Evolutionary conservation across 2,329 filamentous ascomycete genomes (phyloP), one percentile per base, ranked within the genome.

Genomic region (Beauveria medogensis): DNA sequence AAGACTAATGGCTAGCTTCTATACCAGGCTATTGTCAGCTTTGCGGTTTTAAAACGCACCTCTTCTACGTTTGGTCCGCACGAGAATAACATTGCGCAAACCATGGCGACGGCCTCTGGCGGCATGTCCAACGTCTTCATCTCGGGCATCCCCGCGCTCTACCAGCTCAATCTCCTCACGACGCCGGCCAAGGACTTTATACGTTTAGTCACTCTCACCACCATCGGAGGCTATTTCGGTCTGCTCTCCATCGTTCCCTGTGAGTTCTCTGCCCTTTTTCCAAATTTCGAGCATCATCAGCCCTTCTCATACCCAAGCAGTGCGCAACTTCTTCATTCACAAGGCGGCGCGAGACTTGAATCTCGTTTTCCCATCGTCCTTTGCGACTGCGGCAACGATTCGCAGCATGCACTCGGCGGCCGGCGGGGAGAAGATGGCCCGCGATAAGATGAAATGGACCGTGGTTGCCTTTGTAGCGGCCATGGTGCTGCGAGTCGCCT

Each of bases 121-220:
- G 56, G 59, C 55, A 60, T 62, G 14, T 55, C 55, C 41, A 58
- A 60, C 43, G 48, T 62, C 26, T 62, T 62, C 50, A 62, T 64
- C n/a, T 59, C 53, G 3, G 63, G 55, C 30, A 58, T 64, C 26
- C 63, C 63, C 6, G 63, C 63, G 5, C 55, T 64, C 47, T 64
- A 64, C 48, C 63, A 64, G 57, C 44, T 64, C 3, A 37, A 46
- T 41, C 44, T 62, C 5, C 56, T 62, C 18, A 40, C 46, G 3
- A 60, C 55, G 14, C 61, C 61, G 12, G 51, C 48, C 9, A 24
- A 40, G 8, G 61, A 62, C 34, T 60, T 60, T 51, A 16, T 55
- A 10, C 55, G 61, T 10, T 37, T 62, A 0, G 56, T 60, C 14
- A n/a, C 55, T 24, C 46, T 62, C 22, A 55, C 61, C 16, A 48